These are phyloP conservation scores for Xylariaceae sp. DNA, from an alignment of 2,329 filamentous ascomycete species.

Conservation along the genomic window DNA sequence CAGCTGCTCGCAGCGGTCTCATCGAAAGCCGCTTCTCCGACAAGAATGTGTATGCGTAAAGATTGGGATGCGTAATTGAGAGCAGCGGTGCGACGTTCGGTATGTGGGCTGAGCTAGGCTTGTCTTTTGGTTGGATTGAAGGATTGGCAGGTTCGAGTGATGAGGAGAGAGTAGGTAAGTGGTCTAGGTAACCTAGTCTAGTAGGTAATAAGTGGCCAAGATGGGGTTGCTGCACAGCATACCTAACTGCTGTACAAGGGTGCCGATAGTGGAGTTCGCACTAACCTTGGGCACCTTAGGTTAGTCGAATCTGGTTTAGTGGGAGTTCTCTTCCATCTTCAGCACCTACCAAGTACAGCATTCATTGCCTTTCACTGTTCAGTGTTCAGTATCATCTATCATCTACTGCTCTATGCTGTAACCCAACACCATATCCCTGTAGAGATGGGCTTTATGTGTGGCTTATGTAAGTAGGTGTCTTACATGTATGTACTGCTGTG, in stretches of 20 bases:
- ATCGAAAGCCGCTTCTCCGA: constrained; percentile 11
- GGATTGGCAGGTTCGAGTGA: constrained; percentile 12
- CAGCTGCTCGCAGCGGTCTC: constrained; percentile 9
- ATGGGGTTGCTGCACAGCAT: not conserved
- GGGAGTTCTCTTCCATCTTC: no score
- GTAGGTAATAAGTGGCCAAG: not conserved
- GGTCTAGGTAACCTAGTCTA: not conserved
- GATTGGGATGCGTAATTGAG: constrained; percentile 4
- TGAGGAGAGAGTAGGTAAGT: constrained; percentile 10
- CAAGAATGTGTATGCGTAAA: constrained; percentile 1
- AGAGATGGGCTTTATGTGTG: no score
- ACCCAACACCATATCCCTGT: no score
- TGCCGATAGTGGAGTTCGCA: not conserved
- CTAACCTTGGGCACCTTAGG: no score
- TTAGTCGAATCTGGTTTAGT: no score
- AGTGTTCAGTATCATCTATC: no score
- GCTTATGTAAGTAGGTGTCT: no score
- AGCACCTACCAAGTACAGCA: no score
- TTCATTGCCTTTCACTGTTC: no score
- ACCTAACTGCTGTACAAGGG: not conserved
- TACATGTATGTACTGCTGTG: no score
- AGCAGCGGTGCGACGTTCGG: constrained; percentile 14
- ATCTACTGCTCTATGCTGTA: no score
- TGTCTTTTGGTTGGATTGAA: constrained; percentile 16
- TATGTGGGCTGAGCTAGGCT: constrained; percentile 9